A percentile compares a stretch with the other conserved stretches of the same genome.
These are phyloP conservation scores for Gnomoniopsis sp. DNA, from an alignment of 2,329 filamentous ascomycete species.

Conservation along the genomic window DNA sequence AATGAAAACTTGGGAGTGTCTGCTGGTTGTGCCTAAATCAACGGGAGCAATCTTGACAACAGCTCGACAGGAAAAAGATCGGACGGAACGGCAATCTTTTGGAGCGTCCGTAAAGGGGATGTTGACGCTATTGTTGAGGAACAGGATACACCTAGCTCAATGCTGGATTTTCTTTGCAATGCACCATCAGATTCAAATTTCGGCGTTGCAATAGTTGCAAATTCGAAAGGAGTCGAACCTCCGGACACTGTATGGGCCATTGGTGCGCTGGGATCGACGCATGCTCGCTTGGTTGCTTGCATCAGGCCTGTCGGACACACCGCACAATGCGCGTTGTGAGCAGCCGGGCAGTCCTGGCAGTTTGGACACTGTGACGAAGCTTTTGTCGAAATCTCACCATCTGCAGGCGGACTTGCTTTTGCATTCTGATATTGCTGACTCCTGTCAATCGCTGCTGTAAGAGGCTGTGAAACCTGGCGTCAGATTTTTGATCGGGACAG, in stretches of 20 bases:
- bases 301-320: not conserved
- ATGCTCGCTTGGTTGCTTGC: not conserved
- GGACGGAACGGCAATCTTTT: too few relatives aligned
- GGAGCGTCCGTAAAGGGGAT: too few relatives aligned
- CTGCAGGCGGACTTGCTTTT: not conserved
- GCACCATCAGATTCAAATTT: not conserved
- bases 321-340: not conserved
- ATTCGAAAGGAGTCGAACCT: not conserved
- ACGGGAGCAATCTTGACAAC: too few relatives aligned
- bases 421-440: not conserved
- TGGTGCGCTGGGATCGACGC: not conserved
- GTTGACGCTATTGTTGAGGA: too few relatives aligned
- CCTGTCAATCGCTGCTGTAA: not conserved
- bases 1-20: too few relatives aligned
- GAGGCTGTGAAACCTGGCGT: not conserved
- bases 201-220: not conserved
- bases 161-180: too few relatives aligned
- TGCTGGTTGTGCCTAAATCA: too few relatives aligned
- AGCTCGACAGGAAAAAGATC: too few relatives aligned
- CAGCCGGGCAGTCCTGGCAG: too few relatives aligned
- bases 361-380: not conserved
- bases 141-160: too few relatives aligned
- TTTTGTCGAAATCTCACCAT: not conserved
- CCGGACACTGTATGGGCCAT: not conserved
- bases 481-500: not conserved